Evolutionary conservation across 306 rosid species (phyloP).

Genomic region (Malus domestica): DNA sequence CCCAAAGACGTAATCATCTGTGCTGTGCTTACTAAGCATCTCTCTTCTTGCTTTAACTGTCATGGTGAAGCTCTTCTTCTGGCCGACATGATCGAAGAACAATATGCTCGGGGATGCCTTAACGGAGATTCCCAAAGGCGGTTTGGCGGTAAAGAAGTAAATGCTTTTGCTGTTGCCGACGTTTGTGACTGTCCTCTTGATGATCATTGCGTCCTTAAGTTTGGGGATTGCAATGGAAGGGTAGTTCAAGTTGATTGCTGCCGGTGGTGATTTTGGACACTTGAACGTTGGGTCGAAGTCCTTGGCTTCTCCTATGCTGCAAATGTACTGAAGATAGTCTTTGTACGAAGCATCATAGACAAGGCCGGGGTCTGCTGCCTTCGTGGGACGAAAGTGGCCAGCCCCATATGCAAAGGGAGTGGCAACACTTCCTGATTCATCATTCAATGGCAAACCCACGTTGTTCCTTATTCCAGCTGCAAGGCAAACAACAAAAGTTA

Average conservation of each 20-base stretch:
- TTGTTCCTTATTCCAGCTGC: conserved; percentile 62
- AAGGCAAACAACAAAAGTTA: background rate
- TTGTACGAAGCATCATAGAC: conserved; percentile 69
- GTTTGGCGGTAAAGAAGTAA: conserved; percentile 47
- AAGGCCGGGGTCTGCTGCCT: conserved; percentile 77
- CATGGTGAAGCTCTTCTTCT: conserved; percentile 50
- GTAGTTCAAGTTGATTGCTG: conserved; percentile 58
- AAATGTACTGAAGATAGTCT: conserved; percentile 61
- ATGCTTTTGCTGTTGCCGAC: conserved; percentile 47
- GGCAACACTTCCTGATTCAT: conserved; percentile 45
- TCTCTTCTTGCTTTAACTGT: conserved; percentile 35
- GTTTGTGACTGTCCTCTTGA: conserved; percentile 67
- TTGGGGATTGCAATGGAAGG: conserved; percentile 68
- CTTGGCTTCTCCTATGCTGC: conserved; percentile 37
- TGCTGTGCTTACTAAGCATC: conserved; percentile 8
- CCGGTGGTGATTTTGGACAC: conserved; percentile 39
- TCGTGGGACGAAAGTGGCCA: conserved; percentile 67
- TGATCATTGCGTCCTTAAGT: conserved; percentile 31
- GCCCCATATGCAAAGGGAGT: conserved; percentile 77
- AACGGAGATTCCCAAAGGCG: conserved; percentile 47
- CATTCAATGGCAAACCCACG: conserved; percentile 45
- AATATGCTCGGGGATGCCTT: conserved; percentile 52
- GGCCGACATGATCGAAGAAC: conserved; percentile 46
- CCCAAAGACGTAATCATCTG: conserved; percentile 52
- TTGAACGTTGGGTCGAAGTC: conserved; percentile 17